phyloP scores from a whole-genome alignment of 2,329 filamentous ascomycete genomes.

The Orbilia quercus region DNA sequence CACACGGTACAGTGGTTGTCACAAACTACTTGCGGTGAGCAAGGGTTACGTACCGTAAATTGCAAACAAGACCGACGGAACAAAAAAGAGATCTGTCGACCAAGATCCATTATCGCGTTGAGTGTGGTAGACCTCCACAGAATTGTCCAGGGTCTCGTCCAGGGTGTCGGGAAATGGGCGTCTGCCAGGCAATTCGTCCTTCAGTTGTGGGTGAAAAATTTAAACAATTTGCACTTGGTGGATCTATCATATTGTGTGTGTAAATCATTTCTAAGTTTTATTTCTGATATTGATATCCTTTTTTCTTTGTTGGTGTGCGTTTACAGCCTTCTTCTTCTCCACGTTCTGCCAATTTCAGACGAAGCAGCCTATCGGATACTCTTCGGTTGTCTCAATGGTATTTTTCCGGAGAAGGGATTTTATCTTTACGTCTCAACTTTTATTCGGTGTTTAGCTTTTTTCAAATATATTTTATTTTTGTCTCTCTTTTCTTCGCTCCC shows the following conservation, averaged over 20 bases:
- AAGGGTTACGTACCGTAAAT: not conserved
- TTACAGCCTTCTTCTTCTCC: not conserved
- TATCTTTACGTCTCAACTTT: not conserved
- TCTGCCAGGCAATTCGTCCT: not conserved
- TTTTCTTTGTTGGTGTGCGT: no score
- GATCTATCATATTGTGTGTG: no score
- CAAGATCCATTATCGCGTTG: not conserved
- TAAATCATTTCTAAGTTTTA: no score
- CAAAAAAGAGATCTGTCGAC: not conserved
- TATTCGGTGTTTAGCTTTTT: not conserved
- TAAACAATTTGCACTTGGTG: no score
- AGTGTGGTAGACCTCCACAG: not conserved
- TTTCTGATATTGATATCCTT: no score
- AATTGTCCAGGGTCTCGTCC: not conserved
- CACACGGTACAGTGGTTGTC: constrained; percentile 7
- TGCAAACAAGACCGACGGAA: no score
- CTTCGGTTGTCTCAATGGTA: not conserved
- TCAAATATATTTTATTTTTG: not conserved
- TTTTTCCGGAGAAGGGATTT: not conserved
- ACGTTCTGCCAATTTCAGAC: constrained; percentile 30
- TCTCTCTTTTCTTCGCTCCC: not conserved
- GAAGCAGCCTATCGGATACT: constrained; percentile 41
- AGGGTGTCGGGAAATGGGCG: constrained; percentile 5
- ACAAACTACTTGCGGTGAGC: not conserved
- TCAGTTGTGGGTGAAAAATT: constrained; percentile 6